A percentile compares a stretch with the other conserved stretches of the same genome.
These are phyloP conservation scores for Psilocybe azurescens DNA, from an alignment of 768 basidiomycete genomes.

Conservation along the genomic window DNA sequence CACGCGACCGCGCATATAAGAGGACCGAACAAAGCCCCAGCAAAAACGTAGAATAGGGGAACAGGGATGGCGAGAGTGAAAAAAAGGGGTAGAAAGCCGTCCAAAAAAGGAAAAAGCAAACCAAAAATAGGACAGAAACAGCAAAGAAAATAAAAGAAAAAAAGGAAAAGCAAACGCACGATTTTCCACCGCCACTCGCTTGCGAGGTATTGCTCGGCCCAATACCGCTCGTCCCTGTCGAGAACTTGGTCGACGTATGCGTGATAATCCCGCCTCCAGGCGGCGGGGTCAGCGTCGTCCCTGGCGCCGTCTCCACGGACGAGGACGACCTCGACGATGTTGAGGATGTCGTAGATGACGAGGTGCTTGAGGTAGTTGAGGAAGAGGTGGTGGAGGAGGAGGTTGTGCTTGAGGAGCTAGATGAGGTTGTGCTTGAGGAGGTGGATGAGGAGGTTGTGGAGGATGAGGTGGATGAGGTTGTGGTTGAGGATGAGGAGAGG, in stretches of 20 bases:
- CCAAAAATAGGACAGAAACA: not conserved
- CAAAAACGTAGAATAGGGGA: not conserved
- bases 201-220: not conserved
- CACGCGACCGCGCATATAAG: no score
- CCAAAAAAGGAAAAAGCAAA: not conserved
- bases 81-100: not conserved
- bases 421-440: not conserved
- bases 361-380: slow-evolving; percentile 3
- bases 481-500: not conserved
- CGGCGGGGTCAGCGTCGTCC: not conserved
- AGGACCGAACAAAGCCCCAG: not conserved
- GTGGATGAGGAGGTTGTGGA: not conserved
- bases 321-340: slow-evolving; percentile 12
- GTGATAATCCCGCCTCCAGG: slow-evolving; percentile 20
- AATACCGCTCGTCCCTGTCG: slow-evolving; percentile 6
- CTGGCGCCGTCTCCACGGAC: slow-evolving; percentile 1
- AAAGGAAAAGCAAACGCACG: slow-evolving; percentile 13
- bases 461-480: not conserved
- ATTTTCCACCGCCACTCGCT: slow-evolving; percentile 8
- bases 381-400: not conserved
- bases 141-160: not conserved
- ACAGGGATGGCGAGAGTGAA: not conserved
- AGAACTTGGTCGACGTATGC: slow-evolving; percentile 22
- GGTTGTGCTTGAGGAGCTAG: slow-evolving; percentile 2
- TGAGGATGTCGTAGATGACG: slow-evolving; percentile 8